Base-by-base conservation (phyloP, 768 basidiomycete species). In the Serendipita sp. region DNA sequence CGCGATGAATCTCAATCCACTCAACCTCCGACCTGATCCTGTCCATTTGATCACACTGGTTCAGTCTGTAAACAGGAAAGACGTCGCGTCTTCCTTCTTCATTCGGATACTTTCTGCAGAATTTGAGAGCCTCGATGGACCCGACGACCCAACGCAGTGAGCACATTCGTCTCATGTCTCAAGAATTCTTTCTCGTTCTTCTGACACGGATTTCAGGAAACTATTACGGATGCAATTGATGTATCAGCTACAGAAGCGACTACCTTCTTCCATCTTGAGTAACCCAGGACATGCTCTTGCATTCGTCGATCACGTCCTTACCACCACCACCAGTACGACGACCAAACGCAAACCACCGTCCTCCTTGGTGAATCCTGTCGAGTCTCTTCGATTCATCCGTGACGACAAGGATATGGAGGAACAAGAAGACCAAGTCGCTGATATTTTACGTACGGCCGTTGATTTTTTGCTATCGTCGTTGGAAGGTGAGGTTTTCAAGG, bases 381-480 rank as follows among this genome's bases (percentile, higher is more conserved):
- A 18, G 23, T 23, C 23, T 23, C 23, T 23, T 23, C 23, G 23
- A 23, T 23, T 23, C 23, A 23, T 23, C 23, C 1, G 23, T 1
- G 63, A 68, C 47, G 66, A 23, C 23, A 23, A 23, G 23, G 23
- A 23, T 23, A 23, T 23, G 23, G 23, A 60, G 65, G 69, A 44
- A 48, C 65, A 65, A 23, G 41, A 68, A 63, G 32, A 73, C 72
- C 44, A 72, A 76, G 28, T 70, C 70, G 46, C 69, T 64, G 70
- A 68, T 65, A 65, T 67, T 66, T 71, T 79, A 13, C 74, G 75
- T 44, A 95, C 91, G 0, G 83, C 90, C 0, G 73, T 96, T 23
- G 88, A 86, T 66, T 74, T 96, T 0, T 75, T 98, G 30, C 79
- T 98, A 2, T 85, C 93, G 0, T 80, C 91, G 41, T 78, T 97